Percentiles rank a stretch among this genome's conserved stretches.
phyloP scores from a whole-genome alignment of 2,329 filamentous ascomycete species.

The Claviceps pazoutovae region DNA sequence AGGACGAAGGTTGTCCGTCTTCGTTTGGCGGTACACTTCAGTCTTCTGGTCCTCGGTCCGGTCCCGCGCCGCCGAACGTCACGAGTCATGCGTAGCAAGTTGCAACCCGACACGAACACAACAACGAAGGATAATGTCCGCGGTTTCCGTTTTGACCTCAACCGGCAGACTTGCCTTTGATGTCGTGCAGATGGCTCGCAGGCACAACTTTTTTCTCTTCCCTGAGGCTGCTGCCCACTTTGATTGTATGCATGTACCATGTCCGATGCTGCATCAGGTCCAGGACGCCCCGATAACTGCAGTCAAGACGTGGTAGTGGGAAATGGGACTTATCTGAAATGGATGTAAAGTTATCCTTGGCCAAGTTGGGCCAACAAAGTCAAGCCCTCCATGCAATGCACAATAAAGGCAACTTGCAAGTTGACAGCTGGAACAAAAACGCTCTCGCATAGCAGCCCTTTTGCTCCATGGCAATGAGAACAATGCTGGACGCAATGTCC shows the following conservation, averaged over 20 bases:
- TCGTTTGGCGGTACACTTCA: neutral
- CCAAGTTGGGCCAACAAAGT: neutral
- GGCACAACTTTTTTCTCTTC: too few relatives aligned
- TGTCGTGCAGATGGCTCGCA: too few relatives aligned
- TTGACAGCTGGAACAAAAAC: too few relatives aligned
- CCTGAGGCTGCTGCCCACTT: too few relatives aligned
- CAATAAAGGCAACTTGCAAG: too few relatives aligned
- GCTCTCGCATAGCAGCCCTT: too few relatives aligned
- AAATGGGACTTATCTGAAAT: neutral
- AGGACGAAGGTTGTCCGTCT: neutral
- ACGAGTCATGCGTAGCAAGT: too few relatives aligned
- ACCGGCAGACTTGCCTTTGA: too few relatives aligned
- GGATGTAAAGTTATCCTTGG: neutral
- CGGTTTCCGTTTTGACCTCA: too few relatives aligned
- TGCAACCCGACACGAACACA: too few relatives aligned
- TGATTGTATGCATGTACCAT: neutral
- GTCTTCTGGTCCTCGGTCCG: neutral
- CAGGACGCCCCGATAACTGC: neutral
- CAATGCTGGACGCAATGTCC: neutral
- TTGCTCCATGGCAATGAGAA: neutral
- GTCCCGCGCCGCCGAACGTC: neutral
- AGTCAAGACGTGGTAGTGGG: neutral
- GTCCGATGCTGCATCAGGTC: neutral
- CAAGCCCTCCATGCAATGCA: neutral
- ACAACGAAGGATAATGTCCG: too few relatives aligned